A percentile compares a stretch with the other conserved stretches of the same genome.
Conservation (phyloP, 345 rosid species). For the Gossypium australe region DNA sequence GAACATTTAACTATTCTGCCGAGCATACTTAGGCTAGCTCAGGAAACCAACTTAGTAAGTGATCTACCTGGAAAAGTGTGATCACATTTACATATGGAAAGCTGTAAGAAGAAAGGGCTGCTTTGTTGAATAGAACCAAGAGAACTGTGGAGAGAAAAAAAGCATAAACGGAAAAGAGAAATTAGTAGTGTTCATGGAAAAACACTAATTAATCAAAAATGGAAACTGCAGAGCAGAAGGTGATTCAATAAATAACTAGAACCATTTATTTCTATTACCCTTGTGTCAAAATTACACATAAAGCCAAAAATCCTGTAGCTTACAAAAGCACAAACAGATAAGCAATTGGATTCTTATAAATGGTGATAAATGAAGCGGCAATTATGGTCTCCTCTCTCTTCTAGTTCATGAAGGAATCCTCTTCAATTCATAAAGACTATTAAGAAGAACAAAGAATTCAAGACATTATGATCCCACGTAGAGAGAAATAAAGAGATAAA, state of each 20-base stretch:
- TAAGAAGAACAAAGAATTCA: not conserved
- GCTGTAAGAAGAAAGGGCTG: constrained; percentile 60
- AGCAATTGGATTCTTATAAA: not conserved
- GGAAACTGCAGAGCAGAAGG: not conserved
- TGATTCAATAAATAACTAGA: not conserved
- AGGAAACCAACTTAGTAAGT: constrained; percentile 1
- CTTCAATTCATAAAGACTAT: not conserved
- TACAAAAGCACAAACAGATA: not conserved
- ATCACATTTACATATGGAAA: constrained; percentile 61
- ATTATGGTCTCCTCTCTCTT: not conserved
- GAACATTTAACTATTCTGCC: constrained; percentile 3
- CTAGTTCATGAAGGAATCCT: not conserved
- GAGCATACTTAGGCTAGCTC: not conserved
- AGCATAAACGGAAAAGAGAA: constrained; percentile 2
- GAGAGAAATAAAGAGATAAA: not conserved
- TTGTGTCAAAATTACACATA: not conserved
- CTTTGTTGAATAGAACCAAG: constrained; percentile 69
- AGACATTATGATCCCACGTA: not conserved
- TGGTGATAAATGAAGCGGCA: not conserved
- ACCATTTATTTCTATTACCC: not conserved
- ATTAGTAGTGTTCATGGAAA: not conserved
- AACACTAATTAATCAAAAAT: not conserved
- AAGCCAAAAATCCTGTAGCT: not conserved
- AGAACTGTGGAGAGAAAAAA: constrained; percentile 44
- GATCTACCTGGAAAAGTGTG: constrained; percentile 61